These are phyloP conservation scores for Exophiala viscosa DNA, from an alignment of 2,329 filamentous ascomycete genomes.

Conservation along the genomic window DNA sequence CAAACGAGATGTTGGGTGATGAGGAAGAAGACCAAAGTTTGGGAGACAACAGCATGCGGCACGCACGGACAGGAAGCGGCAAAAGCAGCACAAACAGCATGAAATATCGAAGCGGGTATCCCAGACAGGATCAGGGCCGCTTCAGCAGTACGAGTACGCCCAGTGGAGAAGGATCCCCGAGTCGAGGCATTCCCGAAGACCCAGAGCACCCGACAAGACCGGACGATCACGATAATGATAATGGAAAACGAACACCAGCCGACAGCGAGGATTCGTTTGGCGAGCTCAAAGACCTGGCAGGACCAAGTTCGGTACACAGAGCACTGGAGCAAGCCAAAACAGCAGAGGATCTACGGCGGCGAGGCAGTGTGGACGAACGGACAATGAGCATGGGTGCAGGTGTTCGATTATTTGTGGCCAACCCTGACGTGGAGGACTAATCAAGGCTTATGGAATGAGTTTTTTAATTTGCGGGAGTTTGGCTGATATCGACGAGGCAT, in stretches of 20 bases:
- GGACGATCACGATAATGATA: conserved; percentile 30
- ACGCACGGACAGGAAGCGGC: conserved; percentile 56
- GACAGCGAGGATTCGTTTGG: conserved; percentile 54
- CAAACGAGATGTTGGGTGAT: conserved; percentile 90
- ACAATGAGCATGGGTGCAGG: conserved; percentile 44
- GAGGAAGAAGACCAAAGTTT: conserved; percentile 52
- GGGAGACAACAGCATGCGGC: conserved; percentile 37
- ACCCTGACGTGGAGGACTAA: conserved; percentile 43
- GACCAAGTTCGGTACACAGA: conserved; percentile 39
- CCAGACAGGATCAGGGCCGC: conserved; percentile 32
- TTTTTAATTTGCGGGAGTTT: neutral
- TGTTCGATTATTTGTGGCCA: conserved; percentile 46
- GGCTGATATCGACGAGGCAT: neutral
- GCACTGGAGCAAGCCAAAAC: conserved; percentile 40
- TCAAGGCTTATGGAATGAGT: neutral
- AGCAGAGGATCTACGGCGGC: conserved; percentile 43
- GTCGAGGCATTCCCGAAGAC: conserved; percentile 40
- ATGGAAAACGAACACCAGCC: conserved; percentile 29
- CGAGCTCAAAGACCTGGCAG: conserved; percentile 49
- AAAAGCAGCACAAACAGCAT: conserved; percentile 54
- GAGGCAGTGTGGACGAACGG: conserved; percentile 48
- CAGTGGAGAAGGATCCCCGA: conserved; percentile 29
- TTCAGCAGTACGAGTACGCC: conserved; percentile 51
- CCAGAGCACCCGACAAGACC: conserved; percentile 35
- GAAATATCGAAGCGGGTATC: conserved; percentile 45